Base-by-base conservation (phyloP, 805 yeast species). In the Metschnikowia chrysomelidarum region DNA sequence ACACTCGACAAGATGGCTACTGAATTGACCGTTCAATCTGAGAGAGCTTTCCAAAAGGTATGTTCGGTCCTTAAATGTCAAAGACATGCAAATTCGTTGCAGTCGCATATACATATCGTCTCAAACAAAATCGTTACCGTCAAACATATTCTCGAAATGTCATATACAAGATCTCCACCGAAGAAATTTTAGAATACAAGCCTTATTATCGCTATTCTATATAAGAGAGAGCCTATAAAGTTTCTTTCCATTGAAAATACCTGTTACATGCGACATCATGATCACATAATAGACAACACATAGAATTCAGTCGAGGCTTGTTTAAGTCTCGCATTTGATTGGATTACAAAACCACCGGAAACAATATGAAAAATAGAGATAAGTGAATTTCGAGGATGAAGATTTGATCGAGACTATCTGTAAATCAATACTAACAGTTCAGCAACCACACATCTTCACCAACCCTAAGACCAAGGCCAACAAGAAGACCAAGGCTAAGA, bases 401-500 rank as follows among this genome's bases (percentile, higher is more conserved):
- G 19, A n/a, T n/a, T n/a, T n/a, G n/a, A n/a, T n/a, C n/a, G n/a
- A n/a, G 17, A 30, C 22, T 7, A 10, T 10, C 10, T 19, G 9
- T 10, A 10, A 12, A 13, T 4, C 12, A 26, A n/a, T 68, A 68
- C 73, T 67, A 67, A 69, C 75, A 46, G 12, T 28, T 24, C 66
- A 87, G 99, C 99, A 93, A 87, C 98, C 98, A 71, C 98, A 93
- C 82, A 91, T 93, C 82, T 93, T 93, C 95, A 89, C 88, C 79
- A 93, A 93, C 91, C 88, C 98, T 82, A 93, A 93, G 87, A 82
- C 96, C 64, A 89, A 87, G 89, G 95, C 94, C 71, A 80, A 79
- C 87, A 86, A 86, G 78, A 82, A 89, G 79, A 84, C 95, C 83
- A 93, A 93, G 93, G 84, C 95, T 83, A 93, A 93, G 93, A 93